A percentile compares a stretch with the other conserved stretches of the same genome.
Conservation (phyloP, 257 asterid species). For the Nicotiana tomentosiformis region DNA sequence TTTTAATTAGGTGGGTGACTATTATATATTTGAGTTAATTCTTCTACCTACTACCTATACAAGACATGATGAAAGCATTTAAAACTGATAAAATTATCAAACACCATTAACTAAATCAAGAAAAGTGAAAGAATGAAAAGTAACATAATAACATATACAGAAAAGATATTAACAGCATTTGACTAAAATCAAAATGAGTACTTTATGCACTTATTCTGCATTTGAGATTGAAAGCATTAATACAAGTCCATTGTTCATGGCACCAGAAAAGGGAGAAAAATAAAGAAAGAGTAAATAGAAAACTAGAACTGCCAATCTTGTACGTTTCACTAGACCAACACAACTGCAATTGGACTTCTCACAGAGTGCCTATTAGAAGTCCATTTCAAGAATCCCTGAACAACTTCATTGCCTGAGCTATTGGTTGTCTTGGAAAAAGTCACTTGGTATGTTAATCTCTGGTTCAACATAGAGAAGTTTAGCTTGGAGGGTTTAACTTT, state of each 20-base stretch:
- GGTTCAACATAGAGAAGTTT: slow-evolving; percentile 17
- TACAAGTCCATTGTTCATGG: neutral
- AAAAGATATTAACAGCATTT: neutral
- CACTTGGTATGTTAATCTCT: slow-evolving; percentile 31
- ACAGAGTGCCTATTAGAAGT: slow-evolving; percentile 26
- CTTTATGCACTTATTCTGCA: neutral
- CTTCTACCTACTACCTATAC: too few species aligned
- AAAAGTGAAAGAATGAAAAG: too few species aligned
- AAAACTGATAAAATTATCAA: too few species aligned
- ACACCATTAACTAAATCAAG: too few species aligned
- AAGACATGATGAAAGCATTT: too few species aligned
- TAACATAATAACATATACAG: too few species aligned
- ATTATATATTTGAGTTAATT: too few species aligned
- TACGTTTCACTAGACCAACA: neutral
- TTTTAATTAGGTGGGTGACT: too few species aligned
- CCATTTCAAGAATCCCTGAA: slow-evolving; percentile 41
- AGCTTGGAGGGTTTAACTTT: slow-evolving; percentile 26
- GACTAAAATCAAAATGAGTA: neutral
- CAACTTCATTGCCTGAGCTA: neutral
- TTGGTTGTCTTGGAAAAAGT: slow-evolving; percentile 13
- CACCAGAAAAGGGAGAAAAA: neutral
- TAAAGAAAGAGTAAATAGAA: neutral
- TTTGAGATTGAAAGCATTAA: neutral
- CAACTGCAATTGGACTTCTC: slow-evolving; percentile 29
- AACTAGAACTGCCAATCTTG: neutral